phyloP scores from a whole-genome alignment of 2,329 filamentous ascomycete genomes.

The Fusarium paranaense region DNA sequence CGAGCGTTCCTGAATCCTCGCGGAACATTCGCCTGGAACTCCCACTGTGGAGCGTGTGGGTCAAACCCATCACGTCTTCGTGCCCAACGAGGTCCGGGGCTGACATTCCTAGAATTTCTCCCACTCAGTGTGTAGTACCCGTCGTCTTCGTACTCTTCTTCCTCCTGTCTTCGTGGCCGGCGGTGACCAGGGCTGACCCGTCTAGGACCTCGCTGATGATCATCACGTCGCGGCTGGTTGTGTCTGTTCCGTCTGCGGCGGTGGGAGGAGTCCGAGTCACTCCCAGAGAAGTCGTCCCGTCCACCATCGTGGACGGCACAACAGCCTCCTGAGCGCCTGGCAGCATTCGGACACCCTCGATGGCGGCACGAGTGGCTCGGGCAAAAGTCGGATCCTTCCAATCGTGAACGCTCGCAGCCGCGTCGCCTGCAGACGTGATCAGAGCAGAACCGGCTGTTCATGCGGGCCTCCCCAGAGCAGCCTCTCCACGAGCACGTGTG shows the following conservation, averaged over 20 bases:
- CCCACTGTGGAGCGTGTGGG: neutral
- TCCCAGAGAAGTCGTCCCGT: neutral
- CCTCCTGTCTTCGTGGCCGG: neutral
- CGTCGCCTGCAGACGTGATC: slow-evolving; percentile 7
- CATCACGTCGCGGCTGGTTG: neutral
- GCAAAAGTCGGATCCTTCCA: neutral
- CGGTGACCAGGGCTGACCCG: neutral
- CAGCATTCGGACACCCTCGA: neutral
- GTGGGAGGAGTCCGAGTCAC: neutral
- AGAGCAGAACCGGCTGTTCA: neutral
- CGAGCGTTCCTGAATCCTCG: neutral
- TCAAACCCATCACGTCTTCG: neutral
- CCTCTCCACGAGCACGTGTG: slow-evolving; percentile 24
- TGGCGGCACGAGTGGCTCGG: slow-evolving; percentile 9
- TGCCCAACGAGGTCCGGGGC: neutral
- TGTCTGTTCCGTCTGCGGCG: slow-evolving; percentile 9
- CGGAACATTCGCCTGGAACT: neutral
- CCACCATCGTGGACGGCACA: slow-evolving; percentile 15
- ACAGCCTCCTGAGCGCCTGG: slow-evolving; percentile 8
- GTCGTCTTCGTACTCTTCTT: neutral
- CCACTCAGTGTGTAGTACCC: neutral
- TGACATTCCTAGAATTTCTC: neutral
- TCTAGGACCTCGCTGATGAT: neutral
- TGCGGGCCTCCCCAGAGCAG: neutral
- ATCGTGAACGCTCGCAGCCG: neutral